A percentile compares a stretch with the other conserved stretches of the same genome.
Conservation (phyloP, 2,329 filamentous ascomycete genomes). For the Penicillium sp. region DNA sequence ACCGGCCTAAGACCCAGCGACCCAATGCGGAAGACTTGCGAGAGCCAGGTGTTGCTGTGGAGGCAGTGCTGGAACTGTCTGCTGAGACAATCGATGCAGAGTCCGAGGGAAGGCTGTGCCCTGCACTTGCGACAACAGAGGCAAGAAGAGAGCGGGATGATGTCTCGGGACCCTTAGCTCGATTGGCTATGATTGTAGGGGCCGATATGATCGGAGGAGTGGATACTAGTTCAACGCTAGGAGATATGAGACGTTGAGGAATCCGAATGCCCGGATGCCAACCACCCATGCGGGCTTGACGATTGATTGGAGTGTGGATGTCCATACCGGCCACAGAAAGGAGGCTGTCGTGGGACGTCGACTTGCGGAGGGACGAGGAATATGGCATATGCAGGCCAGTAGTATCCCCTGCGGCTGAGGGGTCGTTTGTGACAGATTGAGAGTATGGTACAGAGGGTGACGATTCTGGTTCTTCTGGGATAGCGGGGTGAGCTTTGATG, state of each 20-base stretch:
- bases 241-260: slow-evolving; percentile 48
- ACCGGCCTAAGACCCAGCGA: slow-evolving; percentile 63
- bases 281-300: slow-evolving; percentile 71
- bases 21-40: slow-evolving; percentile 42
- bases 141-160: slow-evolving; percentile 38
- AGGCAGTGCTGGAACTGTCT: slow-evolving; percentile 23
- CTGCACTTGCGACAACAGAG: slow-evolving; percentile 32
- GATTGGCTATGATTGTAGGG: slow-evolving; percentile 37
- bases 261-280: slow-evolving; percentile 50
- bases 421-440: slow-evolving; percentile 10
- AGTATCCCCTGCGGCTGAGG: slow-evolving; percentile 23
- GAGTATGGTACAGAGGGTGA: slow-evolving; percentile 18
- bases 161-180: slow-evolving; percentile 22
- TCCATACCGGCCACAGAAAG: slow-evolving; percentile 85
- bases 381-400: slow-evolving; percentile 23
- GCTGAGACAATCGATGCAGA: slow-evolving; percentile 27
- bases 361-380: slow-evolving; percentile 58
- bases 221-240: slow-evolving; percentile 43
- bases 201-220: slow-evolving; percentile 41
- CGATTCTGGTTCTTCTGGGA: slow-evolving; percentile 42
- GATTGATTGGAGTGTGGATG: slow-evolving; percentile 75
- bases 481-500: slow-evolving; percentile 31
- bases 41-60: slow-evolving; percentile 15
- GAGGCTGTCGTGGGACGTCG: slow-evolving; percentile 81
- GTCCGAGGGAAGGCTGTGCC: slow-evolving; percentile 10